A percentile compares a stretch with the other conserved stretches of the same genome.
Evolutionary conservation across 2,329 filamentous ascomycete species (phyloP).

Genomic region (Ceratocystis destructans): DNA sequence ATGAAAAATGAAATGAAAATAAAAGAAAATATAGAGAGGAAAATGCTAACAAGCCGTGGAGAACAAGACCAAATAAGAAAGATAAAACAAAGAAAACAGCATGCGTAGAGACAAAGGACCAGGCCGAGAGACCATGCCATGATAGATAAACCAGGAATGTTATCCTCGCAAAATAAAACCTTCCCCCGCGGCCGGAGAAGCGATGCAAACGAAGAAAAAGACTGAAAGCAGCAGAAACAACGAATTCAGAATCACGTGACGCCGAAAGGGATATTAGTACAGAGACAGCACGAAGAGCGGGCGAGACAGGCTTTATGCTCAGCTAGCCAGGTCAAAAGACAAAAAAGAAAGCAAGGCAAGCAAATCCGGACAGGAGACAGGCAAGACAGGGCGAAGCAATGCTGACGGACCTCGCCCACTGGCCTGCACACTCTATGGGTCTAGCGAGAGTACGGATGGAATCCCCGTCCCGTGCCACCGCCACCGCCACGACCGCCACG

Average conservation of each 20-base stretch:
- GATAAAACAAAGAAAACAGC: not conserved
- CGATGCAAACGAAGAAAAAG: not conserved
- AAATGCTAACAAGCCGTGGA: constrained; percentile 1
- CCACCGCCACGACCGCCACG: constrained; percentile 52
- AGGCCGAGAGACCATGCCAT: not conserved
- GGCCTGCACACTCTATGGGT: not conserved
- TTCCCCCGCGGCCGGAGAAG: too few relatives aligned
- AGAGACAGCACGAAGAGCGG: not conserved
- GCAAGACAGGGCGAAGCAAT: not conserved
- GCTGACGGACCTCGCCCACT: not conserved
- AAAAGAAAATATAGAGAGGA: not conserved
- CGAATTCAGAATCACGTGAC: not conserved
- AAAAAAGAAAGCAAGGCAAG: not conserved
- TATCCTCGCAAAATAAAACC: too few relatives aligned
- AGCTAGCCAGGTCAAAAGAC: not conserved
- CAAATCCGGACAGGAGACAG: not conserved
- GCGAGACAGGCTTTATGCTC: not conserved
- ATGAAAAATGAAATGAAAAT: not conserved
- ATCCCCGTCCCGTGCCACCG: constrained; percentile 54
- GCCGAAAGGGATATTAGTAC: constrained; percentile 9
- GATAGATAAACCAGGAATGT: too few relatives aligned
- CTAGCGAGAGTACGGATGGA: constrained; percentile 54
- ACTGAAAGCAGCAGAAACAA: not conserved
- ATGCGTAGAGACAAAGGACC: not conserved
- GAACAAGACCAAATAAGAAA: not conserved